phyloP scores from a whole-genome alignment of 2,329 filamentous ascomycete species.

The Daldinia eschscholtzii region DNA sequence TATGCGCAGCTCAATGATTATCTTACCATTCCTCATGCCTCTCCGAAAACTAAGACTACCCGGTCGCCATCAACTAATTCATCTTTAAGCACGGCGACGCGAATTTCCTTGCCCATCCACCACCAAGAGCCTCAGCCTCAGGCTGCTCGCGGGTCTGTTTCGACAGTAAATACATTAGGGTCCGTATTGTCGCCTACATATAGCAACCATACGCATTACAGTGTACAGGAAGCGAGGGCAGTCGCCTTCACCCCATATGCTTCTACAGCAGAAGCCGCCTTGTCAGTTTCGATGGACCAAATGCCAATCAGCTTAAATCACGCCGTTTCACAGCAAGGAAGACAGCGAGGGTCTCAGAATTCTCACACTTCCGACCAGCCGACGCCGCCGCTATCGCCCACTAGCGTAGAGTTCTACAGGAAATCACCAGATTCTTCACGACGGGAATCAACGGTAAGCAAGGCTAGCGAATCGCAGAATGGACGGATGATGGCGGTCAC shows the following conservation, averaged over 20 bases:
- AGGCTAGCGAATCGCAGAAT: constrained; percentile 49
- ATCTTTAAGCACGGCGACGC: constrained; percentile 46
- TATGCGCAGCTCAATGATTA: constrained; percentile 59
- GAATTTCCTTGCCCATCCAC: constrained; percentile 30
- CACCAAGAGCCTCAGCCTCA: constrained; percentile 46
- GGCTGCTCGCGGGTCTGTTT: constrained; percentile 56
- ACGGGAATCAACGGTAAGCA: constrained; percentile 46
- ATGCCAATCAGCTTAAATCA: constrained; percentile 36
- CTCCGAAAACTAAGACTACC: constrained; percentile 40
- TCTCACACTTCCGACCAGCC: constrained; percentile 56
- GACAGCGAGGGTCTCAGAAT: constrained; percentile 42
- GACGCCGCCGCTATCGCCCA: constrained; percentile 66
- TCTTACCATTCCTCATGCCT: constrained; percentile 56
- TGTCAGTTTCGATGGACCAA: constrained; percentile 37
- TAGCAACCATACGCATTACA: constrained; percentile 51
- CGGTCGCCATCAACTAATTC: constrained; percentile 47
- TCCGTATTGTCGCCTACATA: constrained; percentile 51
- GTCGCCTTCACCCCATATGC: constrained; percentile 55
- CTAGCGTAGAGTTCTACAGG: constrained; percentile 64
- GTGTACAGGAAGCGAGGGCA: constrained; percentile 57
- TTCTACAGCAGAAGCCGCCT: constrained; percentile 48
- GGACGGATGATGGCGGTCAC: constrained; percentile 69
- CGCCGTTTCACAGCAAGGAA: constrained; percentile 31
- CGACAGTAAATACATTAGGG: constrained; percentile 54
- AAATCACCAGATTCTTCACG: constrained; percentile 56